Evolutionary conservation across 352 stramenopile genomes (phyloP).

Genomic region (Phytophthora cactorum): DNA sequence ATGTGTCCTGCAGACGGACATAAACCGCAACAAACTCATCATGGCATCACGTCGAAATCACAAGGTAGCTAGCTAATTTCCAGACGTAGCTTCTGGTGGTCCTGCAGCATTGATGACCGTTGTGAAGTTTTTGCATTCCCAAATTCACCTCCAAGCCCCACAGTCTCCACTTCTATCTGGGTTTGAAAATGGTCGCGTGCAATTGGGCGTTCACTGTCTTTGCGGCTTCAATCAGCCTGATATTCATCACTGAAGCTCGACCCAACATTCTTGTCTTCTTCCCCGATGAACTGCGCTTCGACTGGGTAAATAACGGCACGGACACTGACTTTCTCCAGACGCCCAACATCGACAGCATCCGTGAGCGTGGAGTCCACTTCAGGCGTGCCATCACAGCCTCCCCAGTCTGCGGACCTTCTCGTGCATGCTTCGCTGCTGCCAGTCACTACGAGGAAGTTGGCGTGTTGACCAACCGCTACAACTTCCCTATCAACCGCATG

Average conservation of each 20-base stretch:
- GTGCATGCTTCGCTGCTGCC: constrained; percentile 38
- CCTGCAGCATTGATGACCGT: neutral
- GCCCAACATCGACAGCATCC: constrained; percentile 41
- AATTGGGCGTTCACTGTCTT: constrained; percentile 4
- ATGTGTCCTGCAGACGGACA: constrained; percentile 8
- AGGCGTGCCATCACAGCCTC: constrained; percentile 38
- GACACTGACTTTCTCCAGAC: constrained; percentile 40
- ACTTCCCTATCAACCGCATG: constrained; percentile 40
- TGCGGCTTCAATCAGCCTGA: neutral
- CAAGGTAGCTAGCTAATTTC: neutral
- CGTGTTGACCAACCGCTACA: constrained; percentile 40
- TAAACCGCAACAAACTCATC: constrained; percentile 16
- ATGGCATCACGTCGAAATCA: constrained; percentile 1
- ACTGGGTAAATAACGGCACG: constrained; percentile 47
- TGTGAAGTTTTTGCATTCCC: constrained; percentile 14
- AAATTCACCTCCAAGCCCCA: constrained; percentile 12
- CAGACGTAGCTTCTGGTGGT: constrained; percentile 20
- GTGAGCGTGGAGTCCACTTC: constrained; percentile 39
- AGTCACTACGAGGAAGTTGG: constrained; percentile 44
- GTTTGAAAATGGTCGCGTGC: too few species aligned
- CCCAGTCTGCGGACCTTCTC: constrained; percentile 36
- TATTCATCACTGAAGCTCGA: constrained; percentile 12
- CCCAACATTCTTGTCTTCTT: constrained; percentile 49
- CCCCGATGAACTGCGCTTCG: constrained; percentile 38
- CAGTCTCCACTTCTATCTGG: too few species aligned